A percentile compares a stretch with the other conserved stretches of the same genome.
Conservation (phyloP, 805 yeast species). For the Komagataella phaffii region DNA sequence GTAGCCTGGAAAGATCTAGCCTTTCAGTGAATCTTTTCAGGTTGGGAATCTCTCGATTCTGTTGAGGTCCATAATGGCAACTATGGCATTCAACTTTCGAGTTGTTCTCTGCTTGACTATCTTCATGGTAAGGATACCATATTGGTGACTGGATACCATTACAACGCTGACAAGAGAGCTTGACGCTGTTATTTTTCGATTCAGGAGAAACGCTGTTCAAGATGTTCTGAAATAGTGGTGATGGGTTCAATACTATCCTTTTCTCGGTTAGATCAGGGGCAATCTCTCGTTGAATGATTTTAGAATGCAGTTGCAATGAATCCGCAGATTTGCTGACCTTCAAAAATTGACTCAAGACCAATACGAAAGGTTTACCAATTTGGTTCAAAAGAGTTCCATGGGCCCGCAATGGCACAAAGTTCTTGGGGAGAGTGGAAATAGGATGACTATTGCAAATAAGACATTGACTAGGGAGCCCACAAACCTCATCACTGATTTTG, state of each 20-base stretch:
- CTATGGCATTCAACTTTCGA: not conserved
- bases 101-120: not conserved
- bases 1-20: not conserved
- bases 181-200: not conserved
- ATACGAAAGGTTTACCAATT: not conserved
- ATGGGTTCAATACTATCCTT: not conserved
- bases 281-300: not conserved
- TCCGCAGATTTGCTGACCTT: not conserved
- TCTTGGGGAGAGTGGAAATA: slow-evolving; percentile 3
- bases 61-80: not conserved
- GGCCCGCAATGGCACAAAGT: slow-evolving; percentile 15
- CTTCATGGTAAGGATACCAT: not conserved
- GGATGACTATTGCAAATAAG: slow-evolving; percentile 29
- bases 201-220: not conserved
- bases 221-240: not conserved
- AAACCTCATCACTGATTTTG: slow-evolving; percentile 9
- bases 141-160: not conserved
- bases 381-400: slow-evolving; percentile 7
- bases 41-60: not conserved
- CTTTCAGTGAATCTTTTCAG: not conserved
- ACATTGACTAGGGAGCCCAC: slow-evolving; percentile 30
- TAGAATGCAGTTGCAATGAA: not conserved
- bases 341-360: not conserved
- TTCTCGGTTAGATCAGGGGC: not conserved
- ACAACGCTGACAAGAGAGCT: not conserved